Base-by-base conservation (phyloP, 805 yeast species). In the Kodamaea kaohsiungensis region DNA sequence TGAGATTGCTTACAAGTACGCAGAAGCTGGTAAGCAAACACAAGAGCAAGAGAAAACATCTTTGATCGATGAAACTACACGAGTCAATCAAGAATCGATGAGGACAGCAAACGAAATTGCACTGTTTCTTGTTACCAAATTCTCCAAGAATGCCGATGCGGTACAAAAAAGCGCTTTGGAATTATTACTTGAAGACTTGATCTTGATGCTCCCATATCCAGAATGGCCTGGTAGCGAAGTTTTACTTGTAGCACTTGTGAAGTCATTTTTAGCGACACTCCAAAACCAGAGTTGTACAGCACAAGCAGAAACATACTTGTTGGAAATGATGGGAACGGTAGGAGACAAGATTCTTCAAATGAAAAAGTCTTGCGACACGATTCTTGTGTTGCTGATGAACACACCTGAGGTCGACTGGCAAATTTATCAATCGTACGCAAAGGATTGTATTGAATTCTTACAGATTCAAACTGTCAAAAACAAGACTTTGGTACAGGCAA, bases 161-260 rank as follows among this genome's bases (percentile, higher is more conserved):
- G 59, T 60, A 1, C 58, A 59, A 13, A 76, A 71, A 52, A 73
- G 67, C 37, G 63, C 76, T 1, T 60, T 88, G 39, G 91, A 86
- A 35, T 60, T 78, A 16, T 70, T 86, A 27, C 59, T 86, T 1
- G 81, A 79, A 43, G 96, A 89, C 60, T 67, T 88, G 17, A 54
- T 83, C 7, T 56, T 63, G 0, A 65, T 88, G 52, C 61, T 88
- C 8, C 65, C 71, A 1, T 66, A 66, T 7, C 89, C 91, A 0
- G 86, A 83, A 52, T 89, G 87, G 83, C 76, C 90, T 0, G 82
- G 82, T 0, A 76, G 86, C 1, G 88, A 83, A 55, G 59, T 73
- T 0, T 59, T 88, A 13, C 65, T 88, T 6, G 64, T 62, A 7
- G 72, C 83, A 0, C 52, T 86, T 1, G 68, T 79, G 61, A 76